Percentiles rank a stretch among this genome's conserved stretches.
Evolutionary conservation across 805 yeast genomes (phyloP).

Genomic region (Tetrapisispora nanseiensis): DNA sequence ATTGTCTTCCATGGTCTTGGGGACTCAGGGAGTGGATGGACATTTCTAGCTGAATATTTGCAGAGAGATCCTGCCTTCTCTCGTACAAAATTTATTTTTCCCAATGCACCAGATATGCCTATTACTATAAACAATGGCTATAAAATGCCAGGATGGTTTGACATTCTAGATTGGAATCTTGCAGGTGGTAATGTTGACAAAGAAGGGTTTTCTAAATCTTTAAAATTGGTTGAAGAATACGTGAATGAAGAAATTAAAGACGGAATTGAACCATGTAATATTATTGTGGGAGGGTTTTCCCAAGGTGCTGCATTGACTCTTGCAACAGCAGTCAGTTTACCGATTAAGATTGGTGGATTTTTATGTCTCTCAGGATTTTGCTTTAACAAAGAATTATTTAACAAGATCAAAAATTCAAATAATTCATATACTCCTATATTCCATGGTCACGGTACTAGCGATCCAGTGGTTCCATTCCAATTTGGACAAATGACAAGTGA

Average conservation of each 20-base stretch:
- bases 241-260: constrained; percentile 44
- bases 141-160: constrained; percentile 82
- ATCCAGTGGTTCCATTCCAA: constrained; percentile 46
- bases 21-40: constrained; percentile 86
- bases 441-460: constrained; percentile 80
- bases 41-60: constrained; percentile 61
- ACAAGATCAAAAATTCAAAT: constrained; percentile 20
- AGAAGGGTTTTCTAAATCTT: constrained; percentile 43
- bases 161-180: constrained; percentile 48
- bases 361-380: constrained; percentile 71
- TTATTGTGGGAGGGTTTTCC: constrained; percentile 89
- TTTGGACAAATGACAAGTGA: constrained; percentile 33
- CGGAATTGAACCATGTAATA: constrained; percentile 52
- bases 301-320: constrained; percentile 85
- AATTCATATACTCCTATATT: constrained; percentile 67
- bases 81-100: constrained; percentile 70
- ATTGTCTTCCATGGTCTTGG: constrained; percentile 87
- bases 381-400: constrained; percentile 17
- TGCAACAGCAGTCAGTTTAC: constrained; percentile 45
- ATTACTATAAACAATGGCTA: constrained; percentile 59
- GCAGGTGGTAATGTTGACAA: constrained; percentile 36
- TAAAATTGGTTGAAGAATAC: constrained; percentile 36
- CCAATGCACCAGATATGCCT: constrained; percentile 74
- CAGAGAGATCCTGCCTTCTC: constrained; percentile 36
- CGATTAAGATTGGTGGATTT: constrained; percentile 67